phyloP scores from a whole-genome alignment of 768 basidiomycete genomes.

The Kwoniella sp. region DNA sequence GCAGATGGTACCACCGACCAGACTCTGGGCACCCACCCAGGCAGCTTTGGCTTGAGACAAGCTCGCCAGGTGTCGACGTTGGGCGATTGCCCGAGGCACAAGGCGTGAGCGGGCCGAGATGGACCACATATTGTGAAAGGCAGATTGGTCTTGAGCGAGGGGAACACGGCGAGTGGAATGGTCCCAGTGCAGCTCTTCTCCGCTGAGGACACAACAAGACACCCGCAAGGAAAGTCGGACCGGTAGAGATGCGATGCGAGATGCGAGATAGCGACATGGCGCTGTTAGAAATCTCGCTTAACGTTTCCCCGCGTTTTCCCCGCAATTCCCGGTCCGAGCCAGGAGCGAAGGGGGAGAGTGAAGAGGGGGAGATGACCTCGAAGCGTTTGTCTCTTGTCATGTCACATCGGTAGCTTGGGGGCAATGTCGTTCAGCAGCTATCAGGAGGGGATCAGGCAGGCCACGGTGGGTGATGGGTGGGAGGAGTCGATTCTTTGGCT shows the following conservation, averaged over 20 bases:
- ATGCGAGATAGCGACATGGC: too few relatives aligned
- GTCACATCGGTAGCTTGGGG: neutral
- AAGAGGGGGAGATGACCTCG: neutral
- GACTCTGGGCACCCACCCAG: slow-evolving; percentile 1
- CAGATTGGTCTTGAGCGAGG: too few relatives aligned
- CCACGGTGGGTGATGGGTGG: slow-evolving; percentile 23
- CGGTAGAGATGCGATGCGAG: neutral
- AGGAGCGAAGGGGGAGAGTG: neutral
- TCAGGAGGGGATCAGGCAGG: slow-evolving; percentile 35
- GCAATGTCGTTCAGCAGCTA: slow-evolving; percentile 32
- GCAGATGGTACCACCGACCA: neutral
- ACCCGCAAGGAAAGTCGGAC: too few relatives aligned
- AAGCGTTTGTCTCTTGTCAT: slow-evolving; percentile 1
- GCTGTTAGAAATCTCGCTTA: too few relatives aligned
- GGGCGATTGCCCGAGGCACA: too few relatives aligned
- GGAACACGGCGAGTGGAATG: too few relatives aligned
- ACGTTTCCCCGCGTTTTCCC: too few relatives aligned
- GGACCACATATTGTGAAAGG: too few relatives aligned
- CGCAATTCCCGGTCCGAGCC: too few relatives aligned
- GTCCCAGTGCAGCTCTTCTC: too few relatives aligned
- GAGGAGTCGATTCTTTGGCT: neutral
- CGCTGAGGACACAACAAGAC: too few relatives aligned
- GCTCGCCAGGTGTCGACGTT: neutral
- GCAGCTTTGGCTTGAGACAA: neutral
- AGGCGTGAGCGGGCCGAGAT: too few relatives aligned